Conservation (phyloP, 495 filamentous ascomycete genomes). For the Penicillium malachiteum region DNA sequence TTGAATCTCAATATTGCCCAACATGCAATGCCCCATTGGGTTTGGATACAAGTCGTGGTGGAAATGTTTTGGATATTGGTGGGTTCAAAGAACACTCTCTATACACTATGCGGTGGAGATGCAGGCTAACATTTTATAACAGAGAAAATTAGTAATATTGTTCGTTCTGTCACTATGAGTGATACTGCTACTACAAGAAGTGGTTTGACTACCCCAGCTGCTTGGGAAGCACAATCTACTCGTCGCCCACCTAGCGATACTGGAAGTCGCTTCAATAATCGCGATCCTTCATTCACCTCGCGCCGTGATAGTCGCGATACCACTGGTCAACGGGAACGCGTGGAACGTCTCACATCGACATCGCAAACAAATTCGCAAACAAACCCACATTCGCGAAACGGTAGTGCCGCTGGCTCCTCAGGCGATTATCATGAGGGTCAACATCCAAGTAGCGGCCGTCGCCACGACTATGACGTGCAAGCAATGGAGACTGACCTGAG, state of each 20-base stretch:
- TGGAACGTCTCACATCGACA: constrained; percentile 58
- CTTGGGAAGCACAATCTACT: constrained; percentile 57
- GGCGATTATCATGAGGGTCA: constrained; percentile 71
- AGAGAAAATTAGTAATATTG: constrained; percentile 96
- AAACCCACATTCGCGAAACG: constrained; percentile 63
- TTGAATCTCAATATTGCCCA: constrained; percentile 92
- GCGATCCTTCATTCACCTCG: constrained; percentile 29
- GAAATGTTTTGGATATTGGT: constrained; percentile 95
- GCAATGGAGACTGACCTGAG: constrained; percentile 88
- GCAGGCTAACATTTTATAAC: constrained; percentile 6
- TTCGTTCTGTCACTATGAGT: constrained; percentile 76
- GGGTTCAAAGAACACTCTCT: constrained; percentile 33
- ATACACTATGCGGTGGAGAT: not conserved
- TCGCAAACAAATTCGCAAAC: constrained; percentile 42
- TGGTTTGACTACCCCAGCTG: constrained; percentile 53
- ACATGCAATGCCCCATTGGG: constrained; percentile 91
- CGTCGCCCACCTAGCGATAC: constrained; percentile 51
- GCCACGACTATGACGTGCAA: constrained; percentile 94
- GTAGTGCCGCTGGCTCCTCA: constrained; percentile 72
- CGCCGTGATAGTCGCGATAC: constrained; percentile 59
- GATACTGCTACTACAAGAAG: constrained; percentile 55
- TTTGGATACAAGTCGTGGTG: constrained; percentile 90
- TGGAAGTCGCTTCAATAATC: constrained; percentile 30
- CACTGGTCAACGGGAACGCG: constrained; percentile 47
- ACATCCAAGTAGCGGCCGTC: constrained; percentile 48